These are phyloP conservation scores for Aureobasidium sp. DNA, from an alignment of 2,329 filamentous ascomycete species.

Conservation along the genomic window DNA sequence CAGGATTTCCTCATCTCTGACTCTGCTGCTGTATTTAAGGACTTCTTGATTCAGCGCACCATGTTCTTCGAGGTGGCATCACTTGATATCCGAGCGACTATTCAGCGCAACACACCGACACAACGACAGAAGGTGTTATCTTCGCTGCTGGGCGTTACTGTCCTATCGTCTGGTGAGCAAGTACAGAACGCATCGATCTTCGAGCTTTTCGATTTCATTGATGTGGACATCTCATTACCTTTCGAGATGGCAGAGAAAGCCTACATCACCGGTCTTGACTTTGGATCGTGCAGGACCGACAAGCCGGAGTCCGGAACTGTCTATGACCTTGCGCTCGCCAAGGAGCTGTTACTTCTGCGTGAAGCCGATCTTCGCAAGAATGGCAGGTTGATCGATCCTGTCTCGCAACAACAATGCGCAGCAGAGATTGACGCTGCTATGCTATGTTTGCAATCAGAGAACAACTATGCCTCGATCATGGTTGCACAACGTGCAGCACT, in stretches of 20 bases:
- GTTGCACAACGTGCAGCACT: conserved; percentile 57
- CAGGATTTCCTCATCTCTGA: conserved; percentile 61
- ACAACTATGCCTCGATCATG: conserved; percentile 52
- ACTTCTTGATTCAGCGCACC: conserved; percentile 70
- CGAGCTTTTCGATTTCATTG: conserved; percentile 87
- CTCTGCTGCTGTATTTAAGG: conserved; percentile 60
- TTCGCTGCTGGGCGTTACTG: conserved; percentile 68
- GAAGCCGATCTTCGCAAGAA: conserved; percentile 51
- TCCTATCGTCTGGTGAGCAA: conserved; percentile 56
- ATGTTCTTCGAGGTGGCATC: conserved; percentile 77
- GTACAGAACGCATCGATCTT: conserved; percentile 70
- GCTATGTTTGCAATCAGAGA: conserved; percentile 54
- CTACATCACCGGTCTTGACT: conserved; percentile 58
- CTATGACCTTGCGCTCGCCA: conserved; percentile 63
- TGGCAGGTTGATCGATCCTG: conserved; percentile 24
- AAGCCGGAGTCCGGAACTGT: conserved; percentile 49
- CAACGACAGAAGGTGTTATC: conserved; percentile 41
- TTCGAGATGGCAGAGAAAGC: conserved; percentile 43
- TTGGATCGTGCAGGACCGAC: conserved; percentile 55
- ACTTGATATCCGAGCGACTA: conserved; percentile 71
- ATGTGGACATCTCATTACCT: conserved; percentile 47
- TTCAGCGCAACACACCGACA: conserved; percentile 57
- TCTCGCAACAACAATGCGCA: conserved; percentile 37
- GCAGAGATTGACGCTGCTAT: conserved; percentile 53
- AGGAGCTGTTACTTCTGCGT: conserved; percentile 64